Base-by-base conservation (phyloP, 2,329 filamentous ascomycete genomes). In the Dothiorella sarmentorum region DNA sequence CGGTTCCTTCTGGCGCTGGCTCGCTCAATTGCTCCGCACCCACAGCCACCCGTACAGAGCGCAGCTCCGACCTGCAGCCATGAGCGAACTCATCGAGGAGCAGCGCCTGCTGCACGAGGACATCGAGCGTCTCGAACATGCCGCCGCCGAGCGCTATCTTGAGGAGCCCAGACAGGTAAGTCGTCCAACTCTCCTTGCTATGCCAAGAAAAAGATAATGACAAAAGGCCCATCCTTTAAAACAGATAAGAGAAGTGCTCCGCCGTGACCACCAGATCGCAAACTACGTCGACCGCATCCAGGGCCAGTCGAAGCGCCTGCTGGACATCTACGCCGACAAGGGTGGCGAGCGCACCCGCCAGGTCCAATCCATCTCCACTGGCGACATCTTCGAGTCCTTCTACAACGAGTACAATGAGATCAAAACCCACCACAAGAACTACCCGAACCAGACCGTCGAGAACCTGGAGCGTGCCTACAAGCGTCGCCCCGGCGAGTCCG, bases 41-140 rank as follows among this genome's bases (percentile, higher is more conserved):
- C 3, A 35, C 31, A 20, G 4, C 11, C 2, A 3, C 55, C 17
- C 13, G 24, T 11, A 6, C 17, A 42, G 7, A 17, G 33, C 33
- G 33, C 31, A 38, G n/a, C 7, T 22, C 35, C 35, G 3, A n/a
- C 33, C 40, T 20, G 18, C 17, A 22, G 62, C 63, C 35, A 85
- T 97, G 91, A 79, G 49, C 35, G 40, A 29, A 33, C 33, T 96
- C 65, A 78, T 97, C 63, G 95, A 99, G 80, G 92, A 97, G 67
- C 89, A 97, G 76, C 85, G 94, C 67, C 91, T 90, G 69, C 85
- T 97, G 67, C 92, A 97, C 68, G 94, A 99, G 83, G 94, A 99
- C 76, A 79, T 99, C 52, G 94, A 99, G 81, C 87, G 94, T 63
- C 83, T 99, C 61, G 94, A 99, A 76, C 91, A 96, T 73, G 94